These are phyloP conservation scores for Ceriops decandra DNA, from an alignment of 345 rosid genomes.

Conservation along the genomic window DNA sequence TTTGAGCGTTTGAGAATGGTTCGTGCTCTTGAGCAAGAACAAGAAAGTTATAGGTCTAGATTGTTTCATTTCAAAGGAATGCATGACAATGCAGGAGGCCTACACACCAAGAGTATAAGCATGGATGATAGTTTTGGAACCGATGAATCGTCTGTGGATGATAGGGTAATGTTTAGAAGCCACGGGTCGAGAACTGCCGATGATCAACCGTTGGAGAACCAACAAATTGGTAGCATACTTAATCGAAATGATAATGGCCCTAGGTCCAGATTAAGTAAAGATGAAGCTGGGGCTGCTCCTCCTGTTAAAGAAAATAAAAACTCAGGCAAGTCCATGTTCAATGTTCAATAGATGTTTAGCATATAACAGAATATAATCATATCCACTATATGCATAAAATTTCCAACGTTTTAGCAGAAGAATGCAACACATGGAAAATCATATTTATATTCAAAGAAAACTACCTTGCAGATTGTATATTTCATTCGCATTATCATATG, in stretches of 20 bases:
- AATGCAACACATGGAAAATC: too few species aligned
- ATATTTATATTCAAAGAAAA: too few species aligned
- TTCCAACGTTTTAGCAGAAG: too few species aligned
- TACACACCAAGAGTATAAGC: slow-evolving; percentile 49
- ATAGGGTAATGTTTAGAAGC: slow-evolving; percentile 13
- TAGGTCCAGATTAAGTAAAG: slow-evolving; percentile 18
- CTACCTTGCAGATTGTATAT: too few species aligned
- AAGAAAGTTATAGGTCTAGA: slow-evolving; percentile 47
- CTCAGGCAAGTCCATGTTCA: slow-evolving; percentile 23
- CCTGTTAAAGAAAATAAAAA: slow-evolving; percentile 16
- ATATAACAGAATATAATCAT: too few species aligned
- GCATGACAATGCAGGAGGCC: slow-evolving; percentile 32
- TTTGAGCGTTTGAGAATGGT: slow-evolving; percentile 34
- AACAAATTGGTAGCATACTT: slow-evolving; percentile 20
- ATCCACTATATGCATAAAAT: too few species aligned
- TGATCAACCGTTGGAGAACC: slow-evolving; percentile 20
- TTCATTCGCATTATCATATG: too few species aligned
- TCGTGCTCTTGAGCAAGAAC: slow-evolving; percentile 55
- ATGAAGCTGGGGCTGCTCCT: slow-evolving; percentile 13
- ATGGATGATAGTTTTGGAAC: slow-evolving; percentile 29
- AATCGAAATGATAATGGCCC: slow-evolving; percentile 19
- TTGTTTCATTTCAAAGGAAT: slow-evolving; percentile 57
- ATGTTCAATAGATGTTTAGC: too few species aligned
- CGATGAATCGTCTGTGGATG: slow-evolving; percentile 32
- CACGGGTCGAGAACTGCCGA: slow-evolving; percentile 19